Base-by-base conservation (phyloP, 352 stramenopile species). In the Pythium pyrilobum region DNA sequence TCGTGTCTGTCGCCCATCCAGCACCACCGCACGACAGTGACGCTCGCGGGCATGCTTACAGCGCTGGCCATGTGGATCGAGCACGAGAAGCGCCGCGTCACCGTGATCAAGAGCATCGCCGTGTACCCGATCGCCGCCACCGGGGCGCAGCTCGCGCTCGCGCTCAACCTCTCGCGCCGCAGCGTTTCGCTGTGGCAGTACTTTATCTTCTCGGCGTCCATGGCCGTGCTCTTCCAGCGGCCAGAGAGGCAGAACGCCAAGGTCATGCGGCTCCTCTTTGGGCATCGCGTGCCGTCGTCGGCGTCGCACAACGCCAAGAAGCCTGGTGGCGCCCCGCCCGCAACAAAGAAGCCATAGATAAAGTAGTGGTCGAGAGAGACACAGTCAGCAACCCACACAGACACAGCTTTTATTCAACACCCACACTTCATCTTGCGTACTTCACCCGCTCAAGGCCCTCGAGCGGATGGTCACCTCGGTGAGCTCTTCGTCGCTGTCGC, bases 71-170 rank as follows among this genome's bases (percentile, higher is more conserved):
- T 91, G 31, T 40, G 64, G 28, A 66, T 72, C 11, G 81, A 91
- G 57, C 74, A 86, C 47, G 61, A 73, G 24, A 71, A 74, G 43
- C 76, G 81, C 10, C 77, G 81, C n/a, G 44, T 63, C 9, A 85
- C 62, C 33, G 74, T 91, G 46, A 67, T 88, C 38, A 87, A 89
- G 57, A 78, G 75, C 31, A 71, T 89, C 27, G 64, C 70, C 2
- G 63, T 85, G 31, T 91, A 91, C 62, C 62, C 70, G 32, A 61
- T 79, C 13, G 59, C 66, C 4, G 60, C 67, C 5, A 64, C 64
- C n/a, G 62, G 67, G 42, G 60, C 61, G 3, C 20, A 55, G 4
- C 24, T 77, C 15, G 51, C 20, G 0, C 29, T 40, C 13, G 12
- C 37, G 37, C 29, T 65, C 8, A 23, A 32, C 13, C 42, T 65